Evolutionary conservation across 129 eudicot genomes (phyloP), one percentile per base, ranked within the genome.

Genomic region (Chrysanthemum seticuspe): DNA sequence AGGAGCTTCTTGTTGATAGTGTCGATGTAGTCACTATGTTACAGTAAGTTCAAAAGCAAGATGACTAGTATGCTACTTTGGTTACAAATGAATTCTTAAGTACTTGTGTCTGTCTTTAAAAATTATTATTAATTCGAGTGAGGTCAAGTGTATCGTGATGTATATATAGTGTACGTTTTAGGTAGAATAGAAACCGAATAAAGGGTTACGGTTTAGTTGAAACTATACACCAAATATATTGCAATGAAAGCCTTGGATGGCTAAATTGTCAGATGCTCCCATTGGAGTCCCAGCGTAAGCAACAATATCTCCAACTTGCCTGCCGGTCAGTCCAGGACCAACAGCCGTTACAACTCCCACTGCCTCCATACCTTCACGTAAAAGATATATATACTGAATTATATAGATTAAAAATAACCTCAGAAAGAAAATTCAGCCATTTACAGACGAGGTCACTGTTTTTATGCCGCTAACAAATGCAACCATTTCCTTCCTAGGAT

Each of bases 261-360:
- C 21, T 21, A 21, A 21, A 21, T 21, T 21, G 21, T 21, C 21
- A 21, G 21, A 92, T 23, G 96, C 79, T 57, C 97, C 97, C 94
- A 92, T 87, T 52, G 91, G 94, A 25, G 11, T 9, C 27, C 96
- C 96, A 74, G 90, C 94, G 83, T 89, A 89, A 14, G 90, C 96
- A 47, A 92, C 98, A 73, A 83, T 3, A 47, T 92, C 98, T 62
- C 98, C 96, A 49, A 92, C 85, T 65, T 85, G 68, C 48, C 88
- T 78, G 51, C 89, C 92, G 10, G 90, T 87, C 62, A 85, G 74
- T 36, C 96, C 98, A 21, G 95, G 96, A 76, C 98, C 98, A 49
- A 92, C 96, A 55, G 96, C 91, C 67, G 72, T 85, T 29, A 92
- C 96, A 62, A 81, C 89, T 21, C 98, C 96, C 44, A 74, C 98